Conservation (phyloP, 805 yeast genomes). For the Wickerhamiella kurtzmanii region DNA sequence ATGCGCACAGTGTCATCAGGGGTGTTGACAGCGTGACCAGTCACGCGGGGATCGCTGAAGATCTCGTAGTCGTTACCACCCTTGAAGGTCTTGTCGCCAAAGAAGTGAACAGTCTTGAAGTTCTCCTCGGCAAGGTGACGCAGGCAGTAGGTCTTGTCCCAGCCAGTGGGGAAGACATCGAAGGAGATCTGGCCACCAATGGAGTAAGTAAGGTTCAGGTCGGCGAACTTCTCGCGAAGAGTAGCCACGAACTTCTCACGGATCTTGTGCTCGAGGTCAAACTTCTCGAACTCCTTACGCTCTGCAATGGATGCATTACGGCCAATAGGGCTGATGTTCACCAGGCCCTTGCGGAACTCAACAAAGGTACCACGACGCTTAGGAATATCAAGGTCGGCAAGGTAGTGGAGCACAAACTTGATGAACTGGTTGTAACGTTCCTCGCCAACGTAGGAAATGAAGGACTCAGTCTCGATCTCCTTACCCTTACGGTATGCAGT, state of each 20-base stretch:
- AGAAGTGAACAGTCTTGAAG: conserved; percentile 84
- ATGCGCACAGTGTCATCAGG: conserved; percentile 84
- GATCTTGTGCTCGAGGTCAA: conserved; percentile 63
- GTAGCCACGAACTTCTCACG: conserved; percentile 80
- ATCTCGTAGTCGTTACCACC: conserved; percentile 99
- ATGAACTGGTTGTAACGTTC: conserved; percentile 82
- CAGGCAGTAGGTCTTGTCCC: conserved; percentile 98
- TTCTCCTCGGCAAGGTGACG: conserved; percentile 80
- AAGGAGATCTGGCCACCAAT: conserved; percentile 99
- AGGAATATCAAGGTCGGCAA: conserved; percentile 79
- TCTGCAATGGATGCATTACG: conserved; percentile 93
- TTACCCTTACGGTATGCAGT: conserved; percentile 91
- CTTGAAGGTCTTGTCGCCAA: conserved; percentile 90
- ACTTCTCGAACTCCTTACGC: conserved; percentile 84
- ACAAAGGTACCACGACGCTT: conserved; percentile 96
- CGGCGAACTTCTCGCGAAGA: conserved; percentile 68
- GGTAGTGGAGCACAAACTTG: conserved; percentile 72
- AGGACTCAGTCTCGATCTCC: conserved; percentile 82
- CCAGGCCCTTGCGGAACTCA: conserved; percentile 99
- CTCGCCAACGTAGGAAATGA: conserved; percentile 91
- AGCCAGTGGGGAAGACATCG: conserved; percentile 99
- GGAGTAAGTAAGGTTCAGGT: conserved; percentile 80
- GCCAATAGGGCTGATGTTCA: conserved; percentile 95
- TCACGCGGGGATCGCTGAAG: conserved; percentile 79
- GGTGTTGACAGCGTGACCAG: conserved; percentile 82